Evolutionary conservation across 352 stramenopile species (phyloP).

Genomic region (Globisporangium carolinianum): DNA sequence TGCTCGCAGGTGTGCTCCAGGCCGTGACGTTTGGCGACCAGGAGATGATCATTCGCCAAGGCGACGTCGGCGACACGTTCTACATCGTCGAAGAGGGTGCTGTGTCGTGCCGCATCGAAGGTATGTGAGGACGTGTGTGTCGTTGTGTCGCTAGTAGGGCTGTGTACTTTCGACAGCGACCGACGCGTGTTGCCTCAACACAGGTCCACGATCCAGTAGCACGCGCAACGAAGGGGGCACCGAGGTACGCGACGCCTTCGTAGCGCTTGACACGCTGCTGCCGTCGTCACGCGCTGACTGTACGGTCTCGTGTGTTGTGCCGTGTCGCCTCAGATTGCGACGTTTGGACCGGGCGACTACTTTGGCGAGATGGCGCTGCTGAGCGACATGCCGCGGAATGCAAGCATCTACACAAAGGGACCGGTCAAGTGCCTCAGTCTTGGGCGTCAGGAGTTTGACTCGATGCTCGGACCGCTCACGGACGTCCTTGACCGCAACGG

Average conservation of each 20-base stretch:
- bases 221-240: neutral
- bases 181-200: no score
- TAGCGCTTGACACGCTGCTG: no score
- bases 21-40: constrained; percentile 55
- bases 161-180: no score
- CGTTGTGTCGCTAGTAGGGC: no score
- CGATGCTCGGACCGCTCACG: constrained; percentile 64
- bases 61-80: constrained; percentile 72
- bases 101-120: constrained; percentile 57
- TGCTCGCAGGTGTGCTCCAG: constrained; percentile 56
- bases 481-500: constrained; percentile 72
- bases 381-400: constrained; percentile 81
- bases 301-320: no score
- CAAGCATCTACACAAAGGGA: constrained; percentile 57
- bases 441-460: constrained; percentile 66
- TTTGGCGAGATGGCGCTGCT: constrained; percentile 91
- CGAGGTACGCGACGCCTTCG: neutral
- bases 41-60: constrained; percentile 80
- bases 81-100: constrained; percentile 76
- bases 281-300: no score
- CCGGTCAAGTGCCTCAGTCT: constrained; percentile 65
- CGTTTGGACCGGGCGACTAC: constrained; percentile 69
- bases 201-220: neutral
- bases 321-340: constrained; percentile 29
- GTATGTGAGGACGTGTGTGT: constrained; percentile 1